Evolutionary conservation across 1,284 basidiomycete species (phyloP).

Genomic region (Ustilago shanxiensis): DNA sequence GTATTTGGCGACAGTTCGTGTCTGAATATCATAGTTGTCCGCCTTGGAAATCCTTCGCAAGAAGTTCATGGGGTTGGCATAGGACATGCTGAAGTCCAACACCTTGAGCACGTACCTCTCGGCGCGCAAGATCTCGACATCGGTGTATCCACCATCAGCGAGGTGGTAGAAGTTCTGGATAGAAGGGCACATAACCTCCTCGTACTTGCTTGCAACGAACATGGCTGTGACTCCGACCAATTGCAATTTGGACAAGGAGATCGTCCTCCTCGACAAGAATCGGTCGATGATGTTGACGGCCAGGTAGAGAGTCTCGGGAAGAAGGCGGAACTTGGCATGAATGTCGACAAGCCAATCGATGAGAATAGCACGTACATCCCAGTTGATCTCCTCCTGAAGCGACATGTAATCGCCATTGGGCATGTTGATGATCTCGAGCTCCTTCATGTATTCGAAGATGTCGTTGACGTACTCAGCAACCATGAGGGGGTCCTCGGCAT

Average conservation of each 20-base stretch:
- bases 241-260: conserved; percentile 92
- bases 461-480: conserved; percentile 95
- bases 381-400: conserved; percentile 66
- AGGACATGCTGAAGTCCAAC: conserved; percentile 90
- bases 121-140: conserved; percentile 73
- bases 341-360: conserved; percentile 98
- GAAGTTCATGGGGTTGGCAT: conserved; percentile 93
- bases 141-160: conserved; percentile 66
- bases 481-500: conserved; percentile 95
- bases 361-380: conserved; percentile 80
- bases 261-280: conserved; percentile 89
- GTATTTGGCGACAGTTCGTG: conserved; percentile 86
- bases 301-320: conserved; percentile 96
- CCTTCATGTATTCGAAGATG: conserved; percentile 91
- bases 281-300: conserved; percentile 96
- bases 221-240: conserved; percentile 94
- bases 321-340: conserved; percentile 89
- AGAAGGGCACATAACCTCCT: conserved; percentile 93
- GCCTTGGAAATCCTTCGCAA: conserved; percentile 76
- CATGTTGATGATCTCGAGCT: conserved; percentile 74
- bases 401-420: conserved; percentile 67
- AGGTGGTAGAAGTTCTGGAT: conserved; percentile 82
- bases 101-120: conserved; percentile 93
- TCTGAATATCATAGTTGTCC: conserved; percentile 79
- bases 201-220: conserved; percentile 94